Conservation (phyloP, 2,329 filamentous ascomycete species). For the Microdochium paspali region DNA sequence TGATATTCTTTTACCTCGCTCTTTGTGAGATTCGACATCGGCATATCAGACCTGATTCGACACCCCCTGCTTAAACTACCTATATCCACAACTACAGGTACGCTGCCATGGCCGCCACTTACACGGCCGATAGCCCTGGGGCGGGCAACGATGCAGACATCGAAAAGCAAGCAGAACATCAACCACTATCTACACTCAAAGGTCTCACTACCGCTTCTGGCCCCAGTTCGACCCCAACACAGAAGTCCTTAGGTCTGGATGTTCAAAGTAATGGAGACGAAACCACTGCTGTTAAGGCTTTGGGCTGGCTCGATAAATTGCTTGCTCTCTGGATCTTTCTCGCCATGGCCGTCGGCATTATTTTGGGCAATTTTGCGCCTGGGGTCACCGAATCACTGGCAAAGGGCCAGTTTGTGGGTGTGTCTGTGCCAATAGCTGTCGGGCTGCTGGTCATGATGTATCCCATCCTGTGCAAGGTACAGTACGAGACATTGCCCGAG, state of each 20-base stretch:
- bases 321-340: slow-evolving; percentile 68
- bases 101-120: too few species aligned
- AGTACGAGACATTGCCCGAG: slow-evolving; percentile 64
- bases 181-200: too few species aligned
- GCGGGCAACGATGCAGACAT: too few species aligned
- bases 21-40: too few species aligned
- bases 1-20: too few species aligned
- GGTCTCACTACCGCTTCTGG: too few species aligned
- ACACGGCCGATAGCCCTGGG: too few species aligned
- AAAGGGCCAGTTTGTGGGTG: slow-evolving; percentile 60
- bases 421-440: slow-evolving; percentile 45
- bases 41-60: too few species aligned
- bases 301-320: slow-evolving; percentile 53
- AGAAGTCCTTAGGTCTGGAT: not conserved
- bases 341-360: slow-evolving; percentile 66
- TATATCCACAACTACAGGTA: too few species aligned
- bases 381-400: slow-evolving; percentile 52
- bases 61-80: too few species aligned
- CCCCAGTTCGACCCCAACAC: too few species aligned
- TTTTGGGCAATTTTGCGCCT: slow-evolving; percentile 67
- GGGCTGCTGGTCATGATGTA: slow-evolving; percentile 91
- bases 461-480: slow-evolving; percentile 80
- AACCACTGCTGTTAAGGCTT: slow-evolving; percentile 38
- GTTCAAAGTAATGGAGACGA: slow-evolving; percentile 5
- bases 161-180: too few species aligned